Percentiles rank a stretch among this genome's conserved stretches.
Conservation (phyloP, 768 basidiomycete genomes). For the Russula sp. region DNA sequence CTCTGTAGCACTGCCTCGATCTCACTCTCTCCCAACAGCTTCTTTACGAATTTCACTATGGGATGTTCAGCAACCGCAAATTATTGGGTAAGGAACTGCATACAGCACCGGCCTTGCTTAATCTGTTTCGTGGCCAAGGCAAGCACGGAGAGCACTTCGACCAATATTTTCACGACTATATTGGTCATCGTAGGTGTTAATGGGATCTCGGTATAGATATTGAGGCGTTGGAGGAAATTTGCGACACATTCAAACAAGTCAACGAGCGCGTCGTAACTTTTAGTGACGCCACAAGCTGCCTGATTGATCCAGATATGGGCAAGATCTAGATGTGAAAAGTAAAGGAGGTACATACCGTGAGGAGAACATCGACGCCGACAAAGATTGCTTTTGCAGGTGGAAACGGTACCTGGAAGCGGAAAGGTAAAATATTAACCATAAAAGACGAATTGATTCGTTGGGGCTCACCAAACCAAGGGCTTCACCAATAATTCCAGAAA, state of each 20-base stretch:
- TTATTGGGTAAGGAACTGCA: not conserved
- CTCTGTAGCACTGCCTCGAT: not conserved
- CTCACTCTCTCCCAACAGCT: not conserved
- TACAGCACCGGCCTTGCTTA: not conserved
- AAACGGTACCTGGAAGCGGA: not conserved
- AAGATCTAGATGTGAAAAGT: not conserved
- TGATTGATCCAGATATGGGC: not conserved
- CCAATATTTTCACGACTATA: not conserved
- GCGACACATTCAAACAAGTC: not conserved
- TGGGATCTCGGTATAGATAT: not conserved
- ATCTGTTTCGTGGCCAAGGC: not conserved
- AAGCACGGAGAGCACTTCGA: not conserved
- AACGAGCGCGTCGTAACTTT: not conserved
- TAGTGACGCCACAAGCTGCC: not conserved
- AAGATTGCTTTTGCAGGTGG: not conserved
- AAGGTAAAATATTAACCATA: not conserved
- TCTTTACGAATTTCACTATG: not conserved
- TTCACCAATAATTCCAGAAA: not conserved
- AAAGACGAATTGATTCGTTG: not conserved
- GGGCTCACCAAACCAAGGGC: not conserved
- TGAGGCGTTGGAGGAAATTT: not conserved
- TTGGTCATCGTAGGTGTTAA: not conserved
- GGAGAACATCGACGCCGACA: not conserved
- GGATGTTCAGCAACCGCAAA: not conserved
- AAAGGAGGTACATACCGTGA: not conserved